Base-by-base conservation (phyloP, 352 stramenopile species). In the Phytopythium vexans region DNA sequence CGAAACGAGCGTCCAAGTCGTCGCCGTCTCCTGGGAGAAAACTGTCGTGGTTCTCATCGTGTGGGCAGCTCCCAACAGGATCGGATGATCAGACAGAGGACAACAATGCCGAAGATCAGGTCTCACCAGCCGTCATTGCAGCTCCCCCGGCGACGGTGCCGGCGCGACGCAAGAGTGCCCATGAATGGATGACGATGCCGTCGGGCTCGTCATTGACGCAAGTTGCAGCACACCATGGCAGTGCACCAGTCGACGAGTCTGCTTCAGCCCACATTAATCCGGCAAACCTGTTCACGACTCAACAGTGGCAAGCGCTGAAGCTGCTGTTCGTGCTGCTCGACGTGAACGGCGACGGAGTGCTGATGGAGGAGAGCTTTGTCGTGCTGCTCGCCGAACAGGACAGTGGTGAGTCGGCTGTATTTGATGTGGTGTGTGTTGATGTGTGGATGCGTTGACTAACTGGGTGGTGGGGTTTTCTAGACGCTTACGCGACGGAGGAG, bases 361-460 rank as follows among this genome's bases (percentile, higher is more conserved):
- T 93, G 34, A 77, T 86, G 54, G 80, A 93, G 62, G 82, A 93
- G 51, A 89, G 82, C 58, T 88, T 93, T 60, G 77, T 86, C 34
- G 74, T 90, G 31, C 70, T 93, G 41, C 70, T 93, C 8, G 77
- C 77, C 32, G 83, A 93, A 48, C 83, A 93, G 61, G 80, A 93
- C 58, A 84, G 68, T 38, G 82, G 82, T 92, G 66, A 52, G 72
- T 72, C 53, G 43, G 4, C 10, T 61, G 14, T 9, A 36, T 50
- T 34, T 36, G 15, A 1, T 59, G 53, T 45, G 50, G 11, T 60
- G 36, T 33, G 6, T 46, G 48, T 40, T 44, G 16, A 10, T 35
- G 11, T 44, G 21, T 38, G 10, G 35, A 3, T 21, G 45, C 1
- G 14, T 34, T 47, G 2, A 53, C 10, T 54, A 16, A 54, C 41